Percentiles rank a stretch among this genome's conserved stretches.
These are phyloP conservation scores for Thalassia testudinum DNA, from an alignment of 116 monocot species.

Conservation along the genomic window DNA sequence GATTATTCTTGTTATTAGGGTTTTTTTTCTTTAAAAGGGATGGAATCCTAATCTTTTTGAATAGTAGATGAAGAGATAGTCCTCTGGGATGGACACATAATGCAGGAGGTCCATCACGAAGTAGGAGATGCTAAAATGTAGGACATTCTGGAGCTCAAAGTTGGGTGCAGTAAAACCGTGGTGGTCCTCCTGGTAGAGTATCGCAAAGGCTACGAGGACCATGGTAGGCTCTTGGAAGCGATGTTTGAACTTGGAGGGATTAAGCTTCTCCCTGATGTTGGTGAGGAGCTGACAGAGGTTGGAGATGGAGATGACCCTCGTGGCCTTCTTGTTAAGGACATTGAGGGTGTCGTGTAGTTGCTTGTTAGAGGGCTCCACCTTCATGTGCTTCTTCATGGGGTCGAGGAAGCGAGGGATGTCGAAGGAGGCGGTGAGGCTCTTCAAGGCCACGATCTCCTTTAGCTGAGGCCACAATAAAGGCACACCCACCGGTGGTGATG, in stretches of 20 bases:
- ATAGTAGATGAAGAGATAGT: too few relatives aligned
- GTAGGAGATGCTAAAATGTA: too few relatives aligned
- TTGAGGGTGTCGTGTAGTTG: conserved; percentile 60
- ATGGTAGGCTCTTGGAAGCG: too few relatives aligned
- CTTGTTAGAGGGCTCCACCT: conserved; percentile 50
- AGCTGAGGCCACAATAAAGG: conserved; percentile 60
- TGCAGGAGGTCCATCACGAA: too few relatives aligned
- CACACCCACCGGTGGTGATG: conserved; percentile 59
- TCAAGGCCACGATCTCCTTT: conserved; percentile 42
- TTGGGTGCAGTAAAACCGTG: too few relatives aligned
- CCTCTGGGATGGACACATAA: too few relatives aligned
- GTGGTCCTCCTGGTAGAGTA: too few relatives aligned
- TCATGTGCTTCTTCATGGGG: conserved; percentile 41
- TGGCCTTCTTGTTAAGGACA: conserved; percentile 59
- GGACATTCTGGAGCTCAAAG: too few relatives aligned
- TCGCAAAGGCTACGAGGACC: too few relatives aligned
- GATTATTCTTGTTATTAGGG: too few relatives aligned
- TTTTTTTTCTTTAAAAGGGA: too few relatives aligned
- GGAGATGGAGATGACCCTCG: conserved; percentile 35
- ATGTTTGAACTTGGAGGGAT: conserved; percentile 49
- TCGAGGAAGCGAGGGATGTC: conserved; percentile 65
- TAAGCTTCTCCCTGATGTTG: conserved; percentile 66
- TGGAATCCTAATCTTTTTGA: too few relatives aligned
- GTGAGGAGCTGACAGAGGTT: conserved; percentile 64
- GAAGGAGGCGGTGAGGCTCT: conserved; percentile 45